Conservation (phyloP, 768 basidiomycete species). For the Suillus americanus region DNA sequence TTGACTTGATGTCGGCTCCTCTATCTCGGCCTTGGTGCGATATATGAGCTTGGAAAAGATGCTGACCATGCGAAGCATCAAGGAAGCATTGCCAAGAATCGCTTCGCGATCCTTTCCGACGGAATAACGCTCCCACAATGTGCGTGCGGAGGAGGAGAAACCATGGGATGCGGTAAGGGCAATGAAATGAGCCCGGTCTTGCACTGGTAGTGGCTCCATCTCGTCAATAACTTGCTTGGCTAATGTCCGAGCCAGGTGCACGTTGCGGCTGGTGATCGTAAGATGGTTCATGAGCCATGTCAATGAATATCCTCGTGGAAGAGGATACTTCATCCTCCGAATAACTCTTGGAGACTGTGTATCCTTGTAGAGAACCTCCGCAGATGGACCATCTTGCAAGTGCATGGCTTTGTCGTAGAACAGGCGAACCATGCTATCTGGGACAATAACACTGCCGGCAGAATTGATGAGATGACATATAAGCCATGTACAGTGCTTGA, state of each 20-base stretch:
- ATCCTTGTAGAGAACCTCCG: slow-evolving; percentile 46
- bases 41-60: slow-evolving; percentile 34
- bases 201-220: slow-evolving; percentile 40
- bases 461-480: slow-evolving; percentile 39
- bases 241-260: slow-evolving; percentile 49
- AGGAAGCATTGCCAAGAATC: slow-evolving; percentile 44
- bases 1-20: slow-evolving; percentile 7
- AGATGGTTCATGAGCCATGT: slow-evolving; percentile 56
- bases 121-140: slow-evolving; percentile 59
- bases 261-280: slow-evolving; percentile 34
- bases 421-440: slow-evolving; percentile 42
- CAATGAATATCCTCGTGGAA: slow-evolving; percentile 46
- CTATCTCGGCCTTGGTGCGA: slow-evolving; percentile 18
- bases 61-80: slow-evolving; percentile 44
- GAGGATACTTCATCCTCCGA: slow-evolving; percentile 42
- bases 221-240: slow-evolving; percentile 47
- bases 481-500: slow-evolving; percentile 40
- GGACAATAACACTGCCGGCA: slow-evolving; percentile 34
- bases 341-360: slow-evolving; percentile 36
- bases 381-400: slow-evolving; percentile 32
- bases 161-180: slow-evolving; percentile 44
- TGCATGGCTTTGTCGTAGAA: slow-evolving; percentile 45
- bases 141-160: slow-evolving; percentile 46
- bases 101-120: slow-evolving; percentile 38
- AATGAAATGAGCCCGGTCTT: slow-evolving; percentile 52